A percentile compares a stretch with the other conserved stretches of the same genome.
phyloP scores from a whole-genome alignment of 352 stramenopile species.

The Phytophthora rubi region DNA sequence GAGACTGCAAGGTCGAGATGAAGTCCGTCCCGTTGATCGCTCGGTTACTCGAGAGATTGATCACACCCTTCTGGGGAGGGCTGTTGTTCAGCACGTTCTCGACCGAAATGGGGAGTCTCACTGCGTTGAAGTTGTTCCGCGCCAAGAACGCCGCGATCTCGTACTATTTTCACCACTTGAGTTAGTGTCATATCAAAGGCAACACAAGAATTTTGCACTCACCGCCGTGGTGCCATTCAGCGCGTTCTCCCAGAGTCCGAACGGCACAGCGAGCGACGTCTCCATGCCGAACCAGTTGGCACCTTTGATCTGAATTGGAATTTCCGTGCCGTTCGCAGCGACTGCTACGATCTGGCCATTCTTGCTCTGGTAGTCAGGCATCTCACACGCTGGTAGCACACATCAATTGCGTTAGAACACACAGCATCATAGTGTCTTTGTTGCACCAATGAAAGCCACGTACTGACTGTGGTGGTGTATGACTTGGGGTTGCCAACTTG shows the following conservation, averaged over 20 bases:
- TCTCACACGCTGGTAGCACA: constrained; percentile 46
- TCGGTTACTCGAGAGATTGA: constrained; percentile 76
- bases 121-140: constrained; percentile 87
- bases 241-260: constrained; percentile 81
- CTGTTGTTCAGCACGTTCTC: constrained; percentile 78
- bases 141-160: constrained; percentile 77
- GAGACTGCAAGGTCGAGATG: constrained; percentile 74
- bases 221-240: constrained; percentile 75
- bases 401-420: not conserved
- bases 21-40: constrained; percentile 76
- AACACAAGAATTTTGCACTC: not conserved
- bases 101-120: constrained; percentile 70
- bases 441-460: constrained; percentile 5
- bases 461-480: constrained; percentile 53
- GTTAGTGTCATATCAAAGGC: not conserved
- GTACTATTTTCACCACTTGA: constrained; percentile 54
- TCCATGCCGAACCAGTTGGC: constrained; percentile 88
- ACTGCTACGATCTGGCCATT: constrained; percentile 67
- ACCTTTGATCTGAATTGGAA: constrained; percentile 75
- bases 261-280: constrained; percentile 64
- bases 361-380: constrained; percentile 82
- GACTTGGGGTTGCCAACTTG: constrained; percentile 71
- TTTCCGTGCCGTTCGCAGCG: constrained; percentile 68
- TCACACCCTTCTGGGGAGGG: constrained; percentile 56
- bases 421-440: too few species aligned